phyloP scores from a whole-genome alignment of 2,329 filamentous ascomycete species.

The Penicillium sp. region DNA sequence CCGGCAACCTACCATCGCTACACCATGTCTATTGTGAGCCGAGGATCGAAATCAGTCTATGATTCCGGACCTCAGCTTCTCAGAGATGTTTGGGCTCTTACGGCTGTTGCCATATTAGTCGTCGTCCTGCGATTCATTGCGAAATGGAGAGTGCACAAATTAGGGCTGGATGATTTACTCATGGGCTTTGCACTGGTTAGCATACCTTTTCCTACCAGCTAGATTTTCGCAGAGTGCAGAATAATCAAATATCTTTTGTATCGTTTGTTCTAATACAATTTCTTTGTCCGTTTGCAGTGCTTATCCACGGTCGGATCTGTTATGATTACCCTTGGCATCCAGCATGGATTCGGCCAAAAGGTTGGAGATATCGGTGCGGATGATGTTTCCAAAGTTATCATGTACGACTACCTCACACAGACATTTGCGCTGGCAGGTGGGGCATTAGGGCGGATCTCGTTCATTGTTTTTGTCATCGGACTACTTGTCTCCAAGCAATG shows the following conservation, averaged over 20 bases:
- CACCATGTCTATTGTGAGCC: constrained; percentile 10
- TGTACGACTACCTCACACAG: constrained; percentile 27
- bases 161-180: constrained; percentile 24
- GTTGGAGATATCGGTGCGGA: constrained; percentile 5
- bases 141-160: constrained; percentile 22
- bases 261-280: constrained; percentile 4
- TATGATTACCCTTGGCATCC: constrained; percentile 21
- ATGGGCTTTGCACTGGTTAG: constrained; percentile 26
- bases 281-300: constrained; percentile 7
- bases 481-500: constrained; percentile 18
- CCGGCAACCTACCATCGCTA: neutral
- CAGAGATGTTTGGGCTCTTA: constrained; percentile 23
- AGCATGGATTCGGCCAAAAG: constrained; percentile 21
- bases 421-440: constrained; percentile 24
- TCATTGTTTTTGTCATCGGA: constrained; percentile 23
- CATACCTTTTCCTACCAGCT: neutral
- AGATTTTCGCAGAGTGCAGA: neutral
- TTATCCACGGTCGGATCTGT: constrained; percentile 20
- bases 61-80: constrained; percentile 18
- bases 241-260: neutral
- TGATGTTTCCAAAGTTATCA: constrained; percentile 16
- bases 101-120: constrained; percentile 15
- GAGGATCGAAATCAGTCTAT: neutral
- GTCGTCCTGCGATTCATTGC: constrained; percentile 20
- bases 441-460: constrained; percentile 22